These are phyloP conservation scores for Limonium bicolor DNA, from an alignment of 148 eudicot genomes.

Conservation along the genomic window DNA sequence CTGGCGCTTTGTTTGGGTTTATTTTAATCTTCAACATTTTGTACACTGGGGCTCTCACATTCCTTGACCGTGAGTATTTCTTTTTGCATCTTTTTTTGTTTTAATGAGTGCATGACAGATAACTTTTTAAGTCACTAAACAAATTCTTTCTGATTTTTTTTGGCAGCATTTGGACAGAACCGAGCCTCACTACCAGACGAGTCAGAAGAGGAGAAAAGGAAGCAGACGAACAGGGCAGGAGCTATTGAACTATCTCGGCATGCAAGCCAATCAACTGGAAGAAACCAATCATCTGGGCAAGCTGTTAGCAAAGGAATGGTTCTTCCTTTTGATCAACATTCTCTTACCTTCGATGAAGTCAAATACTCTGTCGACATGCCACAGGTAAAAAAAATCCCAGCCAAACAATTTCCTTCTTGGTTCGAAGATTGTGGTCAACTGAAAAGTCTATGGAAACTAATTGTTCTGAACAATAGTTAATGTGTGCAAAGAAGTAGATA, in stretches of 20 bases:
- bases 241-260: conserved; percentile 14
- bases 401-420: no score
- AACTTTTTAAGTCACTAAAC: no score
- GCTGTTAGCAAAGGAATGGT: conserved; percentile 37
- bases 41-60: conserved; percentile 30
- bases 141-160: no score
- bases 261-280: conserved; percentile 4
- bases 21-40: conserved; percentile 22
- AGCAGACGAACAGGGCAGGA: neutral
- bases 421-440: no score
- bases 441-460: neutral
- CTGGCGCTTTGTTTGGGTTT: conserved; percentile 41
- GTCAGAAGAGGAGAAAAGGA: conserved; percentile 12
- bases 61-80: conserved; percentile 27
- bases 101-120: no score
- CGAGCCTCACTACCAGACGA: conserved; percentile 33
- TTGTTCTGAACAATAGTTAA: no score
- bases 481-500: no score
- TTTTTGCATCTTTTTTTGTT: no score
- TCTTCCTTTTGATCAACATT: conserved; percentile 72
- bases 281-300: no score
- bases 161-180: conserved; percentile 33
- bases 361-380: conserved; percentile 81
- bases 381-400: conserved; percentile 21
- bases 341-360: conserved; percentile 55